Percentiles rank a stretch among this genome's conserved stretches.
These are phyloP conservation scores for Fusarium burgessii DNA, from an alignment of 2,329 filamentous ascomycete genomes.

Conservation along the genomic window DNA sequence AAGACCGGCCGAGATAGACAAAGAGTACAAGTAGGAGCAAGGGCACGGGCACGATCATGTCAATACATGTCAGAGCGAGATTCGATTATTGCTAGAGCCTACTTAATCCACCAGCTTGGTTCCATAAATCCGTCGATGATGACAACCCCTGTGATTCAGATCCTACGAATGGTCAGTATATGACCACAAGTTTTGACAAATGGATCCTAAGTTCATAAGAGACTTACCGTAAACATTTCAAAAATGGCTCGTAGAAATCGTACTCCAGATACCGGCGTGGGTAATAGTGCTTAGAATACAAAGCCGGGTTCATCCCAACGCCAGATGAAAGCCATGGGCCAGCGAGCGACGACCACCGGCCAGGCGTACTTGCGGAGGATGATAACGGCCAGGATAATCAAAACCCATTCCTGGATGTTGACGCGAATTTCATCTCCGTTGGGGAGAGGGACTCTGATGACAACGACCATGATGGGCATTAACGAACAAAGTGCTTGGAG, in stretches of 20 bases:
- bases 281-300: neutral
- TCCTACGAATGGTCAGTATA: neutral
- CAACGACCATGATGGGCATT: neutral
- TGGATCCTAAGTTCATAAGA: rapidly evolving
- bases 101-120: neutral
- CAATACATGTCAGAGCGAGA: neutral
- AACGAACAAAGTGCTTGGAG: too few species aligned
- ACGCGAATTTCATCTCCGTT: neutral
- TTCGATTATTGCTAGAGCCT: neutral
- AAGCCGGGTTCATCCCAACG: neutral
- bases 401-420: neutral
- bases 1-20: too few species aligned
- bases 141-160: neutral
- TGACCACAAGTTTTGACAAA: rapidly evolving
- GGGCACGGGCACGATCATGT: neutral
- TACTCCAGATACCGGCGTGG: neutral
- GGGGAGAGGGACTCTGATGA: neutral
- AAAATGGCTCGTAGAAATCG: conserved; percentile 1
- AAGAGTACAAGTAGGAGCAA: too few species aligned
- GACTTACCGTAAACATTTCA: neutral
- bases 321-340: neutral
- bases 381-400: neutral
- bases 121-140: neutral
- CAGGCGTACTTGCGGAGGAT: neutral
- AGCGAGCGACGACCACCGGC: neutral